Percentiles rank a stretch among this genome's conserved stretches.
Evolutionary conservation across 2,329 filamentous ascomycete species (phyloP).

Genomic region (Cladophialophora chaetospira): DNA sequence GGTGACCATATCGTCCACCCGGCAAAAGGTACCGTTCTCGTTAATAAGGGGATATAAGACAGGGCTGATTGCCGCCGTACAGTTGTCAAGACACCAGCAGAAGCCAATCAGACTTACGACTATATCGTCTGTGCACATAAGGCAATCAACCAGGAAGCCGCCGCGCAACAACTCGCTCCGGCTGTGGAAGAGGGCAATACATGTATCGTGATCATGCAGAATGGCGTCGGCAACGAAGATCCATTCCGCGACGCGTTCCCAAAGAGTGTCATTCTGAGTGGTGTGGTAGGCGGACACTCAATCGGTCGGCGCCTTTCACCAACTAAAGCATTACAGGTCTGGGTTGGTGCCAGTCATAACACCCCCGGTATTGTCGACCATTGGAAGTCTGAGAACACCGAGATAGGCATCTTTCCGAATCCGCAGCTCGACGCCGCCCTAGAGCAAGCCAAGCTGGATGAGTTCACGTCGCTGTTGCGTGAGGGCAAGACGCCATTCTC

Average conservation of each 20-base stretch:
- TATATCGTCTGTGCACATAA: conserved; percentile 46
- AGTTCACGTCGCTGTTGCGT: conserved; percentile 46
- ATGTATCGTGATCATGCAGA: conserved; percentile 45
- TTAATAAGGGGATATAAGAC: background rate
- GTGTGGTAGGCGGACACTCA: conserved; percentile 44
- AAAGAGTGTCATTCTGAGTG: conserved; percentile 39
- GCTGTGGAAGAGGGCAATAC: conserved; percentile 41
- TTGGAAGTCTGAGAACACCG: conserved; percentile 56
- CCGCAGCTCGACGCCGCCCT: conserved; percentile 27
- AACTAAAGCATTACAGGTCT: conserved; percentile 42
- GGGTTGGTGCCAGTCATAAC: conserved; percentile 57
- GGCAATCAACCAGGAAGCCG: conserved; percentile 45
- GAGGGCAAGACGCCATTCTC: conserved; percentile 46
- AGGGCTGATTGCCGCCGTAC: background rate
- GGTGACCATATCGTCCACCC: conserved; percentile 41
- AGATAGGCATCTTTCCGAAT: conserved; percentile 57
- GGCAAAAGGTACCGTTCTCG: conserved; percentile 39
- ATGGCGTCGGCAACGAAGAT: conserved; percentile 47
- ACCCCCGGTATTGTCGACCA: conserved; percentile 54
- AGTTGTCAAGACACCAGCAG: conserved; percentile 45
- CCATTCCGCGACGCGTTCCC: conserved; percentile 41
- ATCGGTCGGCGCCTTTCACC: conserved; percentile 14
- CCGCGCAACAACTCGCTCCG: conserved; percentile 40
- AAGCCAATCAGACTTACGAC: conserved; percentile 38
- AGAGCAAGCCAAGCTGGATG: conserved; percentile 45